A percentile compares a stretch with the other conserved stretches of the same genome.
phyloP scores from a whole-genome alignment of 768 basidiomycete genomes.

The Agrocybe pediades region DNA sequence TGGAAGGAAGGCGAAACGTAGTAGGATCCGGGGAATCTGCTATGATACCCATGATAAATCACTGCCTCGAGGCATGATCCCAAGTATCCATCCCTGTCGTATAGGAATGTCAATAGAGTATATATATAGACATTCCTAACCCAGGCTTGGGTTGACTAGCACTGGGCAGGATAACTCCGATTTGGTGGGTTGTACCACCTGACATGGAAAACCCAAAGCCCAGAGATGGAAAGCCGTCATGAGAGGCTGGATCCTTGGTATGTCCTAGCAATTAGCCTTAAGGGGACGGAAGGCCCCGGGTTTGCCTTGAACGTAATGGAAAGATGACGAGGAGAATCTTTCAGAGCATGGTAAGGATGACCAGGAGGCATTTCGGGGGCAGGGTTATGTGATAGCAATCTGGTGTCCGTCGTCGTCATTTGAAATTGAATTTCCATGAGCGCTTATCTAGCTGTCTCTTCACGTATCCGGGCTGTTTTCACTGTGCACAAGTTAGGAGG shows the following conservation, averaged over 20 bases:
- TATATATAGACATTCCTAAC: background rate
- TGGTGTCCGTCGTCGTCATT: background rate
- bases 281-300: background rate
- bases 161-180: conserved; percentile 6
- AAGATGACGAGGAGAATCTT: too few species aligned
- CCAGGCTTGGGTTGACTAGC: background rate
- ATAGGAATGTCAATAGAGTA: background rate
- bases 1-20: background rate
- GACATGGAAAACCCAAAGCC: background rate
- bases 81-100: background rate
- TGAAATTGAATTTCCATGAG: background rate
- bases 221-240: conserved; percentile 2
- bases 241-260: background rate
- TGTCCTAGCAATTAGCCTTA: background rate
- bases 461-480: too few species aligned
- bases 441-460: background rate
- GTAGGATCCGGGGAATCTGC: background rate
- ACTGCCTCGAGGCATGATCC: conserved; percentile 1
- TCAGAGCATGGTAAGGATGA: too few species aligned
- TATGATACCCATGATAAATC: conserved; percentile 2
- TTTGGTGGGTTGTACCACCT: conserved; percentile 4
- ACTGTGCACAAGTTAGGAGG: too few species aligned
- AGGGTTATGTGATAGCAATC: background rate
- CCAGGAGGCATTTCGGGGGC: too few species aligned
- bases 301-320: too few species aligned